These are phyloP conservation scores for Elaeis guineensis DNA, from an alignment of 176 grass and related monocot genomes.

Conservation along the genomic window DNA sequence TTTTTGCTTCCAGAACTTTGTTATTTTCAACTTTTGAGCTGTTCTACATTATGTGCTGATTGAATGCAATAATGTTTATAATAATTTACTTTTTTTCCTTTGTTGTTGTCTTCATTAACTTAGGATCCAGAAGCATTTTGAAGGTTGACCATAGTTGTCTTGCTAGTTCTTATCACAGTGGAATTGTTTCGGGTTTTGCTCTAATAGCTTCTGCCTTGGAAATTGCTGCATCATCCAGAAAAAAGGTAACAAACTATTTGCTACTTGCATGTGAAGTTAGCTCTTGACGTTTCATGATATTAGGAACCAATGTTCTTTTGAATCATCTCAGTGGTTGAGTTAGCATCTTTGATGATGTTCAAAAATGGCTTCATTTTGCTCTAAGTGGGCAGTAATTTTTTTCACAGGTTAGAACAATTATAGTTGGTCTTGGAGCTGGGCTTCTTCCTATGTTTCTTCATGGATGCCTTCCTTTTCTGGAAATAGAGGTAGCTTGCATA, in stretches of 20 bases:
- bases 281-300: too few species aligned
- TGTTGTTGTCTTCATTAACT: constrained; percentile 10
- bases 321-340: neutral
- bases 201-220: constrained; percentile 63
- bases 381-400: neutral
- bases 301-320: too few species aligned
- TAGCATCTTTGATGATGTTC: too few species aligned
- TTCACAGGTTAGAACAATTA: constrained; percentile 52
- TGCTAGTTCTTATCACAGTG: constrained; percentile 80
- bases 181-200: constrained; percentile 80
- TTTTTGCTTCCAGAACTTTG: too few species aligned
- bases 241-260: constrained; percentile 30
- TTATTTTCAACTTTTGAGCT: too few species aligned
- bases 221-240: constrained; percentile 36
- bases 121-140: constrained; percentile 52
- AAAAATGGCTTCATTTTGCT: constrained; percentile 3
- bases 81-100: constrained; percentile 5
- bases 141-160: constrained; percentile 76
- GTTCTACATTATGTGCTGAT: too few species aligned
- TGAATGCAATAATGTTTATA: too few species aligned
- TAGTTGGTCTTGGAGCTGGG: constrained; percentile 90
- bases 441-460: constrained; percentile 96
- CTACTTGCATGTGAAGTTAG: neutral
- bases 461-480: constrained; percentile 67
- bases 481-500: constrained; percentile 59